These are phyloP conservation scores for Sphagnum magellanicum DNA, from an alignment of 228 moss, liverwort and hornwort genomes.

Conservation along the genomic window DNA sequence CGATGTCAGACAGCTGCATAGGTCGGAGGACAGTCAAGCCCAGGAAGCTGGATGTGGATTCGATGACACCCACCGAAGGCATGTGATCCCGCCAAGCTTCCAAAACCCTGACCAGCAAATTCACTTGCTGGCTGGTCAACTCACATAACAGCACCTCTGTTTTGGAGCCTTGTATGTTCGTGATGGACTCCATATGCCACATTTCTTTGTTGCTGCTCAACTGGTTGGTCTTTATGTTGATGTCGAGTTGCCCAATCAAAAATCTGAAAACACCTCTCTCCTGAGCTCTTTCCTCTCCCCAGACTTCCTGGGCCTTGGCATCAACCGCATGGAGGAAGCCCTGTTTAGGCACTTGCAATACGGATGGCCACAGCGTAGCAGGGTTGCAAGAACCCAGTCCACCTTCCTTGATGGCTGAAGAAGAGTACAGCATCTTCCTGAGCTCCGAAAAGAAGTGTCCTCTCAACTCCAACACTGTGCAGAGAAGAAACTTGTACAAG, in stretches of 20 bases:
- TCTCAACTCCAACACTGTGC: background rate
- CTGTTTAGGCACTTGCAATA: background rate
- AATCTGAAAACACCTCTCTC: slow-evolving; percentile 1
- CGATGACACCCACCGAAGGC: background rate
- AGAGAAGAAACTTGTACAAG: background rate
- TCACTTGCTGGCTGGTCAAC: slow-evolving; percentile 1
- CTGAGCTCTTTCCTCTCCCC: background rate
- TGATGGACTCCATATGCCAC: slow-evolving; percentile 3
- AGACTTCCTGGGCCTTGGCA: background rate
- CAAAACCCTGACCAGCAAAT: background rate
- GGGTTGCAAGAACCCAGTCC: background rate
- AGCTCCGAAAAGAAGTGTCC: background rate
- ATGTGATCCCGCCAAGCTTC: background rate
- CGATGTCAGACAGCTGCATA: slow-evolving; percentile 2
- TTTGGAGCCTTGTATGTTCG: background rate
- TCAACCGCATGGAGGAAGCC: background rate
- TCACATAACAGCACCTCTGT: background rate
- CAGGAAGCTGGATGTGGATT: background rate
- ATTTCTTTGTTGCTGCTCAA: background rate
- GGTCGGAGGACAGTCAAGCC: background rate
- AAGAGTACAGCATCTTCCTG: slow-evolving; percentile 1
- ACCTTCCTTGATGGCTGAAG: slow-evolving; percentile 3
- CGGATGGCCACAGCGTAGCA: background rate
- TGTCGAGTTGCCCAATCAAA: background rate
- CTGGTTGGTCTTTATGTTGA: slow-evolving; percentile 4